phyloP scores from a whole-genome alignment of 78 protist genomes.

The slime mould (Dictyostelium discoideum) region DNA sequence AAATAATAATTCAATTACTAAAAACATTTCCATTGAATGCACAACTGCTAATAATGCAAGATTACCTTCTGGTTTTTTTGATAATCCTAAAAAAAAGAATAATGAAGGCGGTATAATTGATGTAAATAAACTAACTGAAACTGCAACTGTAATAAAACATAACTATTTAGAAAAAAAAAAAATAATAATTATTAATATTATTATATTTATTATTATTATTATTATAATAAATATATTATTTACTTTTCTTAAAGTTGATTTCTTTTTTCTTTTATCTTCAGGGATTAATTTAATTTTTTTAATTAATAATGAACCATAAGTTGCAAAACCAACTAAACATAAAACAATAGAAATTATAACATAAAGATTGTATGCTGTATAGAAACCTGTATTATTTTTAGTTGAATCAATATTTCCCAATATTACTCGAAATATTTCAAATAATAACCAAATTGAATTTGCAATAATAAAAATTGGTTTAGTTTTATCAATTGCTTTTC shows the following conservation, averaged over 20 bases:
- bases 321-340: background rate
- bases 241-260: conserved; percentile 34
- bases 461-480: conserved; percentile 34
- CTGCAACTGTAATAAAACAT: background rate
- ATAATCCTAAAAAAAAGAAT: conserved; percentile 3
- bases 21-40: conserved; percentile 13
- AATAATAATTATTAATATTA: background rate
- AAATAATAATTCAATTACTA: conserved; percentile 8
- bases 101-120: conserved; percentile 10
- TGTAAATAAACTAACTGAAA: background rate
- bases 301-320: conserved; percentile 39
- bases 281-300: conserved; percentile 35
- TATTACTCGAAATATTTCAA: conserved; percentile 1
- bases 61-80: background rate
- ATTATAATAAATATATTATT: background rate
- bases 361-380: conserved; percentile 5
- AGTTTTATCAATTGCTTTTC: conserved; percentile 11
- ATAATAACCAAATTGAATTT: conserved; percentile 45
- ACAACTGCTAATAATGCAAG: background rate
- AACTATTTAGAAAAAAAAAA: background rate
- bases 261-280: conserved; percentile 25
- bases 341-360: background rate
- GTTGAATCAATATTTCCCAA: background rate
- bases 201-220: no score
- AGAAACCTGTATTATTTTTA: background rate